Percentiles rank a stretch among this genome's conserved stretches.
These are phyloP conservation scores for Fimicolochytrium jonesii DNA, from an alignment of 192 early-diverging fungal genomes.

Conservation along the genomic window DNA sequence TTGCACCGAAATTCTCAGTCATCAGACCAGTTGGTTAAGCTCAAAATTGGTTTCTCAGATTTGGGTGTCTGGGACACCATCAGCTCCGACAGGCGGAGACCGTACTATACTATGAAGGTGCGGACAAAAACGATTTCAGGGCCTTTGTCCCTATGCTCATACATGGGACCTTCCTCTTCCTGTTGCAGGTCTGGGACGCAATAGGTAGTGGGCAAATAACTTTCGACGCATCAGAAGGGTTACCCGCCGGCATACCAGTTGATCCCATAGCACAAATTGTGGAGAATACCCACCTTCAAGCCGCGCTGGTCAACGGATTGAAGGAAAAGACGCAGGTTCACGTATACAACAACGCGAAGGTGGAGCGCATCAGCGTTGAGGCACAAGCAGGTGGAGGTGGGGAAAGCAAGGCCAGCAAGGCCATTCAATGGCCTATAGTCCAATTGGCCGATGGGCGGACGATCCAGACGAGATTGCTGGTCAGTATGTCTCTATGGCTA, in stretches of 20 bases:
- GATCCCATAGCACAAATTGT: slow-evolving; percentile 75
- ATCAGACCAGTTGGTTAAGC: too few species aligned
- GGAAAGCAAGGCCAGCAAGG: not conserved
- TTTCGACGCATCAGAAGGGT: slow-evolving; percentile 54
- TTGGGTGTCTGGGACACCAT: slow-evolving; percentile 67
- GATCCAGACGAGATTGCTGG: slow-evolving; percentile 71
- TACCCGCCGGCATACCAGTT: slow-evolving; percentile 7
- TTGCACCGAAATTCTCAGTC: too few species aligned
- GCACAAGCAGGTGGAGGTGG: not conserved
- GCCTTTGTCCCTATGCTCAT: too few species aligned
- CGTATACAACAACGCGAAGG: slow-evolving; percentile 66
- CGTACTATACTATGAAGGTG: slow-evolving; percentile 60
- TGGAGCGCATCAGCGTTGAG: slow-evolving; percentile 46
- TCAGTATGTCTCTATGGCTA: slow-evolving; percentile 26
- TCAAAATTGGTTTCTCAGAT: too few species aligned
- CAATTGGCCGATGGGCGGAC: slow-evolving; percentile 60
- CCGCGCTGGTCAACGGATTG: slow-evolving; percentile 52
- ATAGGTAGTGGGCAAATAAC: slow-evolving; percentile 57
- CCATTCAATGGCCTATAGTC: slow-evolving; percentile 66
- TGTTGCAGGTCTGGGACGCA: slow-evolving; percentile 70
- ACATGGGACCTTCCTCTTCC: not conserved
- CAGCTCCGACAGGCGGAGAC: slow-evolving; percentile 50
- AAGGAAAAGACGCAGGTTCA: slow-evolving; percentile 36
- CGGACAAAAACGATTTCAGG: not conserved
- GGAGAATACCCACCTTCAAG: slow-evolving; percentile 80